Evolutionary conservation across 805 yeast species (phyloP).

Genomic region (Cyberlindnera subsufficiens): DNA sequence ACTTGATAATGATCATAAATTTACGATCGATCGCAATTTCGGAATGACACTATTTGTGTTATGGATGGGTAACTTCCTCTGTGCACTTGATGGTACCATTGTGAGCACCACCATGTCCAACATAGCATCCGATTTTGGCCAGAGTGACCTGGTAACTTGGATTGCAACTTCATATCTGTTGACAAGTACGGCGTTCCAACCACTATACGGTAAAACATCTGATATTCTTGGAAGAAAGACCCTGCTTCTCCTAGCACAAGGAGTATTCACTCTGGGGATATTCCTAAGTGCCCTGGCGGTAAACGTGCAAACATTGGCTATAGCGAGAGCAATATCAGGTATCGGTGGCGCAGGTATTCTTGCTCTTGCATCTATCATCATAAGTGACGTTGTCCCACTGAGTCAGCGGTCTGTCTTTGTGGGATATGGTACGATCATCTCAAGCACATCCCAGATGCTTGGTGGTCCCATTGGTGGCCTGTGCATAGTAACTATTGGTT

Average conservation of each 20-base stretch:
- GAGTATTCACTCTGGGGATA: slow-evolving; percentile 40
- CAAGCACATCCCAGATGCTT: slow-evolving; percentile 33
- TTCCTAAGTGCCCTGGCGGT: slow-evolving; percentile 35
- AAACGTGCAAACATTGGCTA: slow-evolving; percentile 38
- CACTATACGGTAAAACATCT: slow-evolving; percentile 62
- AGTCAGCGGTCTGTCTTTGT: slow-evolving; percentile 48
- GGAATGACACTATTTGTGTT: slow-evolving; percentile 23
- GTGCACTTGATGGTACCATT: slow-evolving; percentile 54
- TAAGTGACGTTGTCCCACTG: slow-evolving; percentile 50
- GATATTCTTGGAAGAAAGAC: slow-evolving; percentile 56
- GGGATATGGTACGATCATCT: slow-evolving; percentile 40
- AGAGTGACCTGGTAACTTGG: slow-evolving; percentile 52
- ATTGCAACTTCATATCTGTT: slow-evolving; percentile 67
- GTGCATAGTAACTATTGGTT: slow-evolving; percentile 32
- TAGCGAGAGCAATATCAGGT: slow-evolving; percentile 52
- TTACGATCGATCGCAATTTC: slow-evolving; percentile 10
- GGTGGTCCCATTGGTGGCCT: slow-evolving; percentile 41
- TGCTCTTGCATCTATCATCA: slow-evolving; percentile 44
- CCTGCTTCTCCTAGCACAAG: slow-evolving; percentile 37
- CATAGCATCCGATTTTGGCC: slow-evolving; percentile 54
- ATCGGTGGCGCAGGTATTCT: slow-evolving; percentile 54
- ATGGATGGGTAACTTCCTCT: slow-evolving; percentile 43
- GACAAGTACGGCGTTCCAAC: slow-evolving; percentile 70
- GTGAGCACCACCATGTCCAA: slow-evolving; percentile 53
- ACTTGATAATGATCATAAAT: not conserved